Percentiles rank a stretch among this genome's conserved stretches.
Evolutionary conservation across 2,329 filamentous ascomycete species (phyloP).

Genomic region (Pestalotiopsis sp.): DNA sequence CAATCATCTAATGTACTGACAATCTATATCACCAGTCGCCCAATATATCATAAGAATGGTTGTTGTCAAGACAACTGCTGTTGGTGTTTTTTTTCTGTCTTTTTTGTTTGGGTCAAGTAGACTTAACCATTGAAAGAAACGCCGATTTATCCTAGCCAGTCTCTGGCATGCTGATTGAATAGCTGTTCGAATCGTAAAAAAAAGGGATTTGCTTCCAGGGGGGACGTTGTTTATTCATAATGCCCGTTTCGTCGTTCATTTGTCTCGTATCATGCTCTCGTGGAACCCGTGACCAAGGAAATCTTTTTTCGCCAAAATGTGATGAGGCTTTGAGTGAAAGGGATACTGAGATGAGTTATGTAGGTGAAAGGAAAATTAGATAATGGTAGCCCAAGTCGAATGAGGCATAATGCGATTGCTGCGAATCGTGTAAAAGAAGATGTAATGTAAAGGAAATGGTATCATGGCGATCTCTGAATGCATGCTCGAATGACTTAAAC

Average conservation of each 20-base stretch:
- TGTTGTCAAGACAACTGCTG: slow-evolving; percentile 17
- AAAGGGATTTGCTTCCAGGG: slow-evolving; percentile 23
- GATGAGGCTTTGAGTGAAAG: too few relatives aligned
- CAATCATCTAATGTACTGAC: slow-evolving; percentile 5
- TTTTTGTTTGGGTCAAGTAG: slow-evolving; percentile 19
- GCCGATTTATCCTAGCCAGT: slow-evolving; percentile 29
- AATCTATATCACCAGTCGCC: background rate
- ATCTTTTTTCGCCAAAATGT: background rate
- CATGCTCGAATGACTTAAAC: slow-evolving; percentile 13
- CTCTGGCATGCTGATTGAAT: slow-evolving; percentile 20
- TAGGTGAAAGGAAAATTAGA: slow-evolving; percentile 21
- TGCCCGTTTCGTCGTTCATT: slow-evolving; percentile 28
- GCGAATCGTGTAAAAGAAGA: background rate
- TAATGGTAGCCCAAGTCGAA: too few relatives aligned
- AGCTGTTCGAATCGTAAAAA: slow-evolving; percentile 14
- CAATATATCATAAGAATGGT: slow-evolving; percentile 8
- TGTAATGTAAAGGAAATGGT: slow-evolving; percentile 1
- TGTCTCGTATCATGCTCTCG: slow-evolving; percentile 27
- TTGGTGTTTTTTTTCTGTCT: too few relatives aligned
- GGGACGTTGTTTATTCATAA: slow-evolving; percentile 10
- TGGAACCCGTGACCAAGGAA: slow-evolving; percentile 26
- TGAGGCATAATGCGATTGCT: too few relatives aligned
- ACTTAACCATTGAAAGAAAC: slow-evolving; percentile 17
- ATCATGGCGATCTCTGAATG: slow-evolving; percentile 3
- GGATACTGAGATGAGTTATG: background rate